Conservation (phyloP, 139 green algal genomes). For the Microglena sp. region DNA sequence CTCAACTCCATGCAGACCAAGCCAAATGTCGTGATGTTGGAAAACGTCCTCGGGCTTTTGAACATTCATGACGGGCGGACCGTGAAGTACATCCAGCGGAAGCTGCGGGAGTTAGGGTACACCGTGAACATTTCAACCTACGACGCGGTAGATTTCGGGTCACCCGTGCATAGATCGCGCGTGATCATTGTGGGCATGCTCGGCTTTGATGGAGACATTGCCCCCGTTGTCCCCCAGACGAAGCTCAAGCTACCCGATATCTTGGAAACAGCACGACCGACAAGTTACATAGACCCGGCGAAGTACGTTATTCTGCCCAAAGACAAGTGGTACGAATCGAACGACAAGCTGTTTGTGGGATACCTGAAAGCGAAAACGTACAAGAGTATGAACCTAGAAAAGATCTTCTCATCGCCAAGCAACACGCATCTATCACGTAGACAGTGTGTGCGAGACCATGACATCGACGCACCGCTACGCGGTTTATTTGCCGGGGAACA, state of each 20-base stretch:
- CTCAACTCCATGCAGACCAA: constrained; percentile 6
- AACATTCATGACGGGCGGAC: background rate
- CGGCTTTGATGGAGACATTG: background rate
- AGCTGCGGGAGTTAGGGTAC: background rate
- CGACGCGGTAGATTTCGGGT: constrained; percentile 1
- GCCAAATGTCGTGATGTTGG: background rate
- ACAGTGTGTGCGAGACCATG: background rate
- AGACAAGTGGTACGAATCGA: background rate
- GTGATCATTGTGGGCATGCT: background rate
- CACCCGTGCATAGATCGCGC: background rate
- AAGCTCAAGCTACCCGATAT: no score
- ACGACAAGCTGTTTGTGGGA: constrained; percentile 1
- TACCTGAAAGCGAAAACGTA: background rate
- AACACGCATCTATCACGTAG: background rate
- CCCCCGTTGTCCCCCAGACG: no score
- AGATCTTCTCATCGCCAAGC: background rate
- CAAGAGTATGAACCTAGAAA: background rate
- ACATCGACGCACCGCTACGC: background rate
- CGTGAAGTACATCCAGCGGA: background rate
- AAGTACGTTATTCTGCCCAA: constrained; percentile 1
- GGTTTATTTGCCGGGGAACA: no score
- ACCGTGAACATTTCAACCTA: background rate
- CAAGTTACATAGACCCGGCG: background rate
- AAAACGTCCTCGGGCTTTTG: constrained; percentile 3
- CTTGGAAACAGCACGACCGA: background rate